Conservation (phyloP, 768 basidiomycete genomes). For the Trametes meyenii region DNA sequence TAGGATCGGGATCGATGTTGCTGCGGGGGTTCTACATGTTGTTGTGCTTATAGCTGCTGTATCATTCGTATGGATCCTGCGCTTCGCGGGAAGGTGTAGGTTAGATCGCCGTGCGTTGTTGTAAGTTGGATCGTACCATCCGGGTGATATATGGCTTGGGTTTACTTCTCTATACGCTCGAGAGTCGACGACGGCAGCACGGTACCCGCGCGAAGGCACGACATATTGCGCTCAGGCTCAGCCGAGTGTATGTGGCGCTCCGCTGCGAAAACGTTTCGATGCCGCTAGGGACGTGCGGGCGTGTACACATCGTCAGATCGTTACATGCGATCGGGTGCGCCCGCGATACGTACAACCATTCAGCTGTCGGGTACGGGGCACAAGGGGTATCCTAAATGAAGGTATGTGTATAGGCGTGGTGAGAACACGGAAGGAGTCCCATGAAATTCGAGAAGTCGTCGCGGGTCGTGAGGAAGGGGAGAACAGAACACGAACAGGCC, state of each 20-base stretch:
- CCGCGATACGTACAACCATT: no score
- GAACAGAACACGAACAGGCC: not conserved
- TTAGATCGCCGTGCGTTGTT: constrained; percentile 1
- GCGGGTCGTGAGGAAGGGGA: not conserved
- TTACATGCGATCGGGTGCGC: no score
- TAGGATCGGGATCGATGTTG: not conserved
- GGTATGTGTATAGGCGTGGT: not conserved
- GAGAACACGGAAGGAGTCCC: not conserved
- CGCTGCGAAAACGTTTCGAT: no score
- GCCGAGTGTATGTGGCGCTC: no score
- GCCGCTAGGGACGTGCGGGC: no score
- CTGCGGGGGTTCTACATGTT: no score
- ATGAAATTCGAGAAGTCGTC: not conserved
- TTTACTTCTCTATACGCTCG: not conserved
- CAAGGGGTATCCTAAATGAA: constrained; percentile 5
- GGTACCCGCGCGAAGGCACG: not conserved
- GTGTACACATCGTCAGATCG: no score
- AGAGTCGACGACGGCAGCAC: not conserved
- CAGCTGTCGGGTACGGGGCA: not conserved
- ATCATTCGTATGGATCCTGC: not conserved
- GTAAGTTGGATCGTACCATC: constrained; percentile 1
- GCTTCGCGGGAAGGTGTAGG: constrained; percentile 3
- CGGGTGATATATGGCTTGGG: constrained; percentile 11
- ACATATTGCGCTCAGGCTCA: not conserved
- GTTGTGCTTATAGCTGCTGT: constrained; percentile 1